Evolutionary conservation across 2,329 filamentous ascomycete species (phyloP).

Genomic region (Paracoccidioides lutzii): DNA sequence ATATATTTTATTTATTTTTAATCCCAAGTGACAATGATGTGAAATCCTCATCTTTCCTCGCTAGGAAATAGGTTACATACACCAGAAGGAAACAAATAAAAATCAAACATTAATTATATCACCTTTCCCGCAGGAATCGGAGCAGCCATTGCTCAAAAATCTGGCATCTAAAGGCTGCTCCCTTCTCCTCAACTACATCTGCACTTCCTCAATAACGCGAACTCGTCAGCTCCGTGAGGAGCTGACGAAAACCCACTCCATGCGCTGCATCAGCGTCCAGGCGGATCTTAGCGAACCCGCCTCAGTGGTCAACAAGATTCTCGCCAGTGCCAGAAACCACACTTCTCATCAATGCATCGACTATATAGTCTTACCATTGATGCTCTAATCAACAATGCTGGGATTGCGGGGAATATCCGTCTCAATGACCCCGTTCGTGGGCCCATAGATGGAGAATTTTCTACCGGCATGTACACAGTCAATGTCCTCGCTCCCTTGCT

Average conservation of each 20-base stretch:
- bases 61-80: background rate
- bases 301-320: slow-evolving; percentile 44
- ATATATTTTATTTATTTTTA: background rate
- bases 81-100: slow-evolving; percentile 4
- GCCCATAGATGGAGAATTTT: slow-evolving; percentile 48
- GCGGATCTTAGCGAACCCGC: slow-evolving; percentile 55
- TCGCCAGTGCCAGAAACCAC: slow-evolving; percentile 46
- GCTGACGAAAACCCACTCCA: slow-evolving; percentile 45
- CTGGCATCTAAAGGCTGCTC: slow-evolving; percentile 60
- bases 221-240: slow-evolving; percentile 43
- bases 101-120: background rate
- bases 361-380: slow-evolving; percentile 53
- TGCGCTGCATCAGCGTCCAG: slow-evolving; percentile 52
- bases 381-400: slow-evolving; percentile 81
- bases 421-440: slow-evolving; percentile 54
- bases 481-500: slow-evolving; percentile 75
- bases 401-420: slow-evolving; percentile 39
- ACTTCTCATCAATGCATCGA: slow-evolving; percentile 33
- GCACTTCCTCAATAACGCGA: slow-evolving; percentile 42
- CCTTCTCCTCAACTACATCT: slow-evolving; percentile 60
- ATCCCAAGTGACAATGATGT: too few relatives aligned
- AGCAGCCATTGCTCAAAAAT: slow-evolving; percentile 50
- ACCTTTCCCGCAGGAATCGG: slow-evolving; percentile 53
- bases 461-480: slow-evolving; percentile 59
- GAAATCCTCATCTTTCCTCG: background rate